These are phyloP conservation scores for Leishmania guyanensis DNA, from an alignment of 208 protist genomes.

Conservation along the genomic window DNA sequence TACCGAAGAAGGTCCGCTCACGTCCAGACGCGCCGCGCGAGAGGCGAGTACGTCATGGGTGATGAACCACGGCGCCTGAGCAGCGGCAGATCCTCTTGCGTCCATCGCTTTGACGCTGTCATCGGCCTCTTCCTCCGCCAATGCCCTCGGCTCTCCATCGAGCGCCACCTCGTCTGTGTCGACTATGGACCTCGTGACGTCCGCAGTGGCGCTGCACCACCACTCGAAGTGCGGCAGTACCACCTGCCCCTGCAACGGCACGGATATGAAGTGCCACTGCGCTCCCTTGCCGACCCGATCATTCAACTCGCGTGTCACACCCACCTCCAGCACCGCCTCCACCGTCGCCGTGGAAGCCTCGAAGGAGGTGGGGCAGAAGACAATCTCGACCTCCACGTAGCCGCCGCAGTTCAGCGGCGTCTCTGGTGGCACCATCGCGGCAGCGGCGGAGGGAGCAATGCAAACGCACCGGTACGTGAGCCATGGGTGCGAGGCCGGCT, in stretches of 20 bases:
- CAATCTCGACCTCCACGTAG: conserved; percentile 81
- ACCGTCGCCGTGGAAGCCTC: conserved; percentile 53
- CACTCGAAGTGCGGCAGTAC: conserved; percentile 60
- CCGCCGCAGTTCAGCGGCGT: conserved; percentile 68
- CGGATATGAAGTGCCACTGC: conserved; percentile 76
- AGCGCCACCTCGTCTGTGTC: conserved; percentile 9
- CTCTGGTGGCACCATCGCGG: conserved; percentile 16
- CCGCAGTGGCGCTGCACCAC: conserved; percentile 19
- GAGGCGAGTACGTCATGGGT: conserved; percentile 10
- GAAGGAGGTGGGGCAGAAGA: conserved; percentile 52
- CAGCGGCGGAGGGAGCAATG: conserved; percentile 26
- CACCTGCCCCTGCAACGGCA: conserved; percentile 66
- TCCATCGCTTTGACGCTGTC: neutral
- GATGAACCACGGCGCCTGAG: conserved; percentile 1
- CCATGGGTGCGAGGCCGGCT: conserved; percentile 72
- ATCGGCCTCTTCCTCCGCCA: neutral
- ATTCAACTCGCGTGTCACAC: conserved; percentile 77
- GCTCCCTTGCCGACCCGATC: conserved; percentile 61
- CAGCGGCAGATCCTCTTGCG: neutral
- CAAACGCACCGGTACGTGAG: conserved; percentile 54
- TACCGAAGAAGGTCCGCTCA: neutral
- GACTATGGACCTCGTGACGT: too few relatives aligned
- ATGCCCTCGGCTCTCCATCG: neutral
- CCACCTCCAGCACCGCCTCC: conserved; percentile 55
- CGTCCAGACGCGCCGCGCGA: conserved; percentile 10